Evolutionary conservation across 306 rosid genomes (phyloP).

Genomic region (Canavalia ensiformis): DNA sequence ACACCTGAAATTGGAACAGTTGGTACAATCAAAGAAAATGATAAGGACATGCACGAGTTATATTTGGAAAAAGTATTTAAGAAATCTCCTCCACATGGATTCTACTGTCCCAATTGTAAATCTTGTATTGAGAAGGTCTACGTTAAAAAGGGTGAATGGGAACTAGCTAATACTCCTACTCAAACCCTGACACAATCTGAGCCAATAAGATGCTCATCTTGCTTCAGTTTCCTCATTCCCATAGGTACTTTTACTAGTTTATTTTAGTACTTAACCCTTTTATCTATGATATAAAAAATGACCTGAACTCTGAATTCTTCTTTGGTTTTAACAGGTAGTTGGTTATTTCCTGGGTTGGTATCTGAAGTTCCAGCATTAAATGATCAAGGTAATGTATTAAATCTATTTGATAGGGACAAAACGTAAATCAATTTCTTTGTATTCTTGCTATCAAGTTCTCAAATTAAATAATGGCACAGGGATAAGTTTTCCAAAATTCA

Average conservation of each 20-base stretch:
- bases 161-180: background rate
- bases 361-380: conserved; percentile 4
- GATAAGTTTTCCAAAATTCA: background rate
- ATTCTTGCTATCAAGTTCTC: background rate
- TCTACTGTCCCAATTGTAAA: conserved; percentile 80
- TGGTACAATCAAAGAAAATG: conserved; percentile 41
- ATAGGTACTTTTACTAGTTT: conserved; percentile 48
- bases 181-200: conserved; percentile 35
- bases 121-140: conserved; percentile 80
- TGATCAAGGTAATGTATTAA: conserved; percentile 56
- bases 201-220: conserved; percentile 62
- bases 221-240: conserved; percentile 76
- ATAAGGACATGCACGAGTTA: conserved; percentile 52
- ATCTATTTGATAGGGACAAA: background rate
- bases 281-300: background rate
- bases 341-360: conserved; percentile 51
- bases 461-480: background rate
- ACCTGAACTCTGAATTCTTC: conserved; percentile 9
- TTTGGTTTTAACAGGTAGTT: conserved; percentile 55
- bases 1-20: conserved; percentile 39
- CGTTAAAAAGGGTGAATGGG: conserved; percentile 45
- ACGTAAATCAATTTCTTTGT: background rate
- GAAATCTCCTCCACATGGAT: conserved; percentile 66
- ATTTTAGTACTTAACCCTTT: background rate
- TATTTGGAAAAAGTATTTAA: conserved; percentile 62